Evolutionary conservation across 805 yeast species (phyloP), one percentile per base, ranked within the genome.

Genomic region (Wickerhamiella nectarea): DNA sequence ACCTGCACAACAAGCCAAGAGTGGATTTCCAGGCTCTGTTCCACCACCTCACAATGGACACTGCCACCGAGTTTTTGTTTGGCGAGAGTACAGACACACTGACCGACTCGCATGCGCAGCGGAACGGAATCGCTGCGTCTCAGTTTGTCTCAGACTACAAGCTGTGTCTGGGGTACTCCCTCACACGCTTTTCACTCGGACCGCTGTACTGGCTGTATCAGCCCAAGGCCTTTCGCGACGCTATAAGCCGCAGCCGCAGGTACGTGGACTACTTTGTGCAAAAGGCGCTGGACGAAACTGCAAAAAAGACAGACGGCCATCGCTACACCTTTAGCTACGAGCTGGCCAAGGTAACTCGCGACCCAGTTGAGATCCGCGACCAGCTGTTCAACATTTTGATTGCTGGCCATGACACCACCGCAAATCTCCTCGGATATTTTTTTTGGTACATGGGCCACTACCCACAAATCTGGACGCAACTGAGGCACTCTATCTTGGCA

Each of bases 381-480:
- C 74, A 70, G 55, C 53, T 64, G 45, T 59, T 70, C 52, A 70
- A 67, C 50, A 66, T 70, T 44, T 59, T 70, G 46, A 50, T 68
- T 34, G 75, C 74, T 12, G 74, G 72, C 17, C 61, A 74, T 50
- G 74, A 70, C 50, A 70, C 74, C 21, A 70, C 75, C 9, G 73
- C 73, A 2, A 66, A 71, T 6, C 56, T 68, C 34, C 60, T 70
- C 34, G 62, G 70, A 5, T 69, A 66, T 48, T 49, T 62, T 18
- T 53, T 67, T 46, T 65, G 54, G 47, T 72, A 67, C 52, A 56
- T 69, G 41, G 64, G 71, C 6, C 56, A 66, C 48, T 53, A 67
- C 47, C 70, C 70, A 6, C 55, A 54, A 1, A 52, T 64, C 7
- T 67, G 62, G 56, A 46, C 51, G 11, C 60, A 58, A 45, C 57